phyloP scores from a whole-genome alignment of 352 stramenopile genomes.

The Pythium myriotylum region DNA sequence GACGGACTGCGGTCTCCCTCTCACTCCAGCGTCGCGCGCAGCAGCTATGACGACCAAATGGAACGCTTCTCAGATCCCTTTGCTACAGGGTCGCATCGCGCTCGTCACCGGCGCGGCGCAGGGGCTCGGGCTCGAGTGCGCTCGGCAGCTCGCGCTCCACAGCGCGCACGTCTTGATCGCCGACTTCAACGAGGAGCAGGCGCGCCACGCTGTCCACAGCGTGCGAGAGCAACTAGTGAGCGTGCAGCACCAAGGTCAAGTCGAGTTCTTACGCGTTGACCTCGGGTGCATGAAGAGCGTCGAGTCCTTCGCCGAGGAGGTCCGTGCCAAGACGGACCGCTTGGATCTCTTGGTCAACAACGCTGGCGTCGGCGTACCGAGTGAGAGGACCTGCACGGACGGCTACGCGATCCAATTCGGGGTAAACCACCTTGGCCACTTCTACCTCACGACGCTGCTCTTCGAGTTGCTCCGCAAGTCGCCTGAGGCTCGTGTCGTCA shows the following conservation, averaged over 20 bases:
- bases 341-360: slow-evolving; percentile 37
- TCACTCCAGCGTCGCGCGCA: neutral
- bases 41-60: slow-evolving; percentile 5
- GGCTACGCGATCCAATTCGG: slow-evolving; percentile 46
- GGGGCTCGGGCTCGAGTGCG: slow-evolving; percentile 61
- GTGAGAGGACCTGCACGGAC: slow-evolving; percentile 8
- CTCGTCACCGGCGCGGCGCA: slow-evolving; percentile 68
- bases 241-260: slow-evolving; percentile 1
- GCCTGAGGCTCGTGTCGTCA: slow-evolving; percentile 37
- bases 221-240: slow-evolving; percentile 32
- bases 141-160: slow-evolving; percentile 42
- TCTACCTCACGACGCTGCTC: slow-evolving; percentile 49
- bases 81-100: slow-evolving; percentile 36
- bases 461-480: slow-evolving; percentile 33
- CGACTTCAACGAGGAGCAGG: slow-evolving; percentile 56
- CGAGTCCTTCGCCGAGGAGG: slow-evolving; percentile 19
- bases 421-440: slow-evolving; percentile 54
- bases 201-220: slow-evolving; percentile 29
- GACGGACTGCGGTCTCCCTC: too few species aligned
- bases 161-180: slow-evolving; percentile 77
- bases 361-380: slow-evolving; percentile 27
- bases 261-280: slow-evolving; percentile 31
- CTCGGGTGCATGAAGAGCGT: slow-evolving; percentile 27
- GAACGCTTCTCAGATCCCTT: slow-evolving; percentile 19
- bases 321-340: slow-evolving; percentile 24